Evolutionary conservation across 345 rosid genomes (phyloP), one percentile per base, ranked within the genome.

Genomic region (Psidium friedrichsthalianum): DNA sequence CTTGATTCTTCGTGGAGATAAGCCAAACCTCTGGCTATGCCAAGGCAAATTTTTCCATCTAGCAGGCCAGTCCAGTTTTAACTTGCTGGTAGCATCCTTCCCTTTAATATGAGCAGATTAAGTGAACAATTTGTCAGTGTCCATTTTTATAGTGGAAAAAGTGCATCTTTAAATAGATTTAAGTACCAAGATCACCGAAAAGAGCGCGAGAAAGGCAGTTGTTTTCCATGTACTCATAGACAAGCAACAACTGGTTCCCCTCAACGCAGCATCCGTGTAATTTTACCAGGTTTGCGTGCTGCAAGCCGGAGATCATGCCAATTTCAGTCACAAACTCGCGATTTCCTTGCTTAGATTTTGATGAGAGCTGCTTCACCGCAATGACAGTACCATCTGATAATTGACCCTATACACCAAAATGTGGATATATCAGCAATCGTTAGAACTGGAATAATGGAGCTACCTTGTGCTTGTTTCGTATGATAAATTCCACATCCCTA

Each of bases 1-100:
- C 89, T 90, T 0, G 99, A 96, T 84, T 96, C 99, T 88, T 89
- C 98, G 42, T 96, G 99, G 83, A 96, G 98, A 89, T 89, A 94
- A 81, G 92, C 91, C 85, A 95, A 90, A 86, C 98, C 99, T 85
- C 89, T 92, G 82, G 98, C 98, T 82, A 96, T 93, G 15, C 94
- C 98, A 11, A 94, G 74, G 89, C 91, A 92, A 84, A 96, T 93
- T 56, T n/a, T 92, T 95, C 90, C 89, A 87, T 86, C 99, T 89
- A 11, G 94, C 92, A 52, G 94, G 87, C 99, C 98, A 96, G 85
- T 91, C 92, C 87, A 96, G 89, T 74, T 92, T 94, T 85, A 94
- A 76, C 85, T 92, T 93, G 58, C 36, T 21, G 52, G 87, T 85
- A 55, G 84, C 85, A 51, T 93, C 93, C 86, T 85, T 94, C 54